Base-by-base conservation (phyloP, 164 flowering plant genomes). In the Liquidambar formosana region DNA sequence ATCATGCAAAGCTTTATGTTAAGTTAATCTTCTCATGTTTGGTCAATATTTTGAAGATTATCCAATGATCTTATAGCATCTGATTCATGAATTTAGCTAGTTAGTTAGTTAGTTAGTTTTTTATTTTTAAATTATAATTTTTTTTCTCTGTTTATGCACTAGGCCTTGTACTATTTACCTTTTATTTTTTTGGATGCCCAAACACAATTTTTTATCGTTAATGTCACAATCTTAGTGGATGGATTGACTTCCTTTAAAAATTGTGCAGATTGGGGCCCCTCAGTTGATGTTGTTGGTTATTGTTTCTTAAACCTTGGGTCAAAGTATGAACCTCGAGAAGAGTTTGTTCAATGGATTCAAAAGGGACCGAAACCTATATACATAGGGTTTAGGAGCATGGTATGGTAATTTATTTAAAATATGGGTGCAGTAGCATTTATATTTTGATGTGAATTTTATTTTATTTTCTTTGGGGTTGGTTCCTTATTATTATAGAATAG, bases 331-430 rank as follows among this genome's bases (percentile, higher is more conserved):
- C 97, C 99, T 45, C 79, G 63, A 48, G 83, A 79, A 38, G 84
- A 87, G 63, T 81, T 95, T 73, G 58, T 78, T 25, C 61, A 81
- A 18, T 93, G 97, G 97, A 76, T 95, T 58, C 68, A 83, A 66
- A 79, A 71, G 51, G 99, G 96, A 63, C 57, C 83, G 25, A 81
- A 77, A 72, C 99, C 99, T 63, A 76, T 93, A 68, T 95, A 95
- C 78, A 84, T 95, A 56, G 99, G 99, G 14, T 95, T 93, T 77
- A 97, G 99, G 16, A 95, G 99, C 91, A 89, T 92, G 97, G 99
- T 95, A 91, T 71, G 87, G 41, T 33, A 33, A 33, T 33, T 33
- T 6, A 33, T 6, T 33, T 33, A 6, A 6, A 33, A 2, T 33
- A 33, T 33, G 41, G 41, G 41, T 33, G 41, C 2, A 33, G 6